Base-by-base conservation (phyloP, 805 yeast genomes). In the Blastobotrys parvus region DNA sequence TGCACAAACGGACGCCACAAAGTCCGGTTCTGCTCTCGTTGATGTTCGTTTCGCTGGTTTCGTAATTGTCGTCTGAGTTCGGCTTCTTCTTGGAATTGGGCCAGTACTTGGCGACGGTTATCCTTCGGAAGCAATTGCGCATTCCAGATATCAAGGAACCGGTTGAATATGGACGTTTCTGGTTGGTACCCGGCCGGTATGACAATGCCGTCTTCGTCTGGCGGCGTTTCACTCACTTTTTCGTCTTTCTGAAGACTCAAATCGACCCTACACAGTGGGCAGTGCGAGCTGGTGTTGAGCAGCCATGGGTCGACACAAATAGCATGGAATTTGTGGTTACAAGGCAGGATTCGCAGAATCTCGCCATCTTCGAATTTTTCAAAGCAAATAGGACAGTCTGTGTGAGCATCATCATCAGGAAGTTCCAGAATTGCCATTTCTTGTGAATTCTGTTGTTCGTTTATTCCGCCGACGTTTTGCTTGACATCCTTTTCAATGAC, bases 281-380 rank as follows among this genome's bases (percentile, higher is more conserved):
- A 85, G 55, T 83, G 80, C 0, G 87, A 86, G 40, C 85, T 72
- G 49, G 88, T 67, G 50, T 76, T 75, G 4, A 75, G 77, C 27
- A 85, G 67, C 94, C 94, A 85, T 1, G 89, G 89, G 55, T 84
- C 92, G 41, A 86, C 73, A 59, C 95, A 85, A 4, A 71, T 78
- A 8, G 82, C 72, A 56, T 85, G 95, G 71, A 80, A 85, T 5
- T 80, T 87, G 63, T 85, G 95, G 7, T 86, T 84, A 64, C 95
- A 85, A 8, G 86, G 73, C 35, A 85, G 67, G 0, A 87, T 87
- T 44, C 94, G 71, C 1, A 66, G 57, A 4, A 60, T 54, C 39
- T 84, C 90, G 8, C 77, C 80, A 38, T 73, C 71, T 46, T 75
- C 78, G 45, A 81, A 73, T 6, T 66, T 62, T 35, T 85, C 94